These are phyloP conservation scores for Aureobasidium namibiae DNA, from an alignment of 2,329 filamentous ascomycete genomes.

Conservation along the genomic window DNA sequence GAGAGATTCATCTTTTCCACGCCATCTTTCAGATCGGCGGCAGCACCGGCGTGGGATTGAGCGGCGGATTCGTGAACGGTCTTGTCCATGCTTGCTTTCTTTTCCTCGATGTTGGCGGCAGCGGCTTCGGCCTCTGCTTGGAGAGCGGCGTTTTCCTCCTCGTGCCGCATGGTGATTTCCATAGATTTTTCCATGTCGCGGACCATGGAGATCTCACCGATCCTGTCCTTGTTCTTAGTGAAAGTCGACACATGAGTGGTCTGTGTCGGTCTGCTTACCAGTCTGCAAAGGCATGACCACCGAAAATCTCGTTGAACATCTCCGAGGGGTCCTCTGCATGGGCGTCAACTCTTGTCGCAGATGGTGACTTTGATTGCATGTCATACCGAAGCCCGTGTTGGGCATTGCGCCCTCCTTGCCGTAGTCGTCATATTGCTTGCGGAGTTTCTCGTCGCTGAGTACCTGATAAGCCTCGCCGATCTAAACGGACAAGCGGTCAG, in stretches of 20 bases:
- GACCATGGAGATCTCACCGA: slow-evolving; percentile 97
- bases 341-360: slow-evolving; percentile 14
- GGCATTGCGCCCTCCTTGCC: slow-evolving; percentile 93
- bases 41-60: slow-evolving; percentile 11
- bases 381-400: slow-evolving; percentile 71
- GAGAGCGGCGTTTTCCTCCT: slow-evolving; percentile 40
- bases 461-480: slow-evolving; percentile 70
- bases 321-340: slow-evolving; percentile 73
- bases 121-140: slow-evolving; percentile 20
- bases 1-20: slow-evolving; percentile 15
- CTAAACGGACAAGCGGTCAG: slow-evolving; percentile 25
- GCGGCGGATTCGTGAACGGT: not conserved
- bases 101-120: slow-evolving; percentile 46
- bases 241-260: not conserved
- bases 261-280: slow-evolving; percentile 38
- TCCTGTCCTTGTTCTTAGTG: slow-evolving; percentile 34
- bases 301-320: slow-evolving; percentile 98
- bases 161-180: slow-evolving; percentile 86
- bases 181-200: slow-evolving; percentile 97
- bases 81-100: slow-evolving; percentile 31
- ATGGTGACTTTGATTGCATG: not conserved
- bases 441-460: slow-evolving; percentile 76
- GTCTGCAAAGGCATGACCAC: slow-evolving; percentile 89
- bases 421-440: slow-evolving; percentile 91
- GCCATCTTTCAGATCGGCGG: slow-evolving; percentile 25